phyloP scores from a whole-genome alignment of 352 stramenopile species.

The Aphanomyces astaci region DNA sequence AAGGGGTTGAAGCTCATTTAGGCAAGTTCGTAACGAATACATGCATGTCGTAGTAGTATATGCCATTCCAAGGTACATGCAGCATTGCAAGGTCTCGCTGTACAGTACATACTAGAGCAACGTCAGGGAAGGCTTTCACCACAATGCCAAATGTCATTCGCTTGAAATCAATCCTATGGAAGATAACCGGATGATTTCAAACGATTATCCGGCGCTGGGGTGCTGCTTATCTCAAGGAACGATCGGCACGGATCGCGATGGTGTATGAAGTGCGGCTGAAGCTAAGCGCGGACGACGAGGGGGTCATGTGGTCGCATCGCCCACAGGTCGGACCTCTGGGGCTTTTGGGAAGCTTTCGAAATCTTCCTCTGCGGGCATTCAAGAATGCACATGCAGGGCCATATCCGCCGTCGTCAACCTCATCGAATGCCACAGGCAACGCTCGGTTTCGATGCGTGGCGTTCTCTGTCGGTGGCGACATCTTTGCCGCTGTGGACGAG shows the following conservation, averaged over 20 bases:
- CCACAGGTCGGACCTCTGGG: conserved; percentile 61
- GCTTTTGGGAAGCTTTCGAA: conserved; percentile 57
- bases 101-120: too few relatives aligned
- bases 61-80: too few relatives aligned
- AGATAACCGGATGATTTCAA: neutral
- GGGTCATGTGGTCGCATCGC: conserved; percentile 64
- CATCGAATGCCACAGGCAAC: neutral
- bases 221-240: too few relatives aligned
- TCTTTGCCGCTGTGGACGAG: conserved; percentile 60
- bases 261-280: conserved; percentile 30
- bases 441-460: conserved; percentile 47
- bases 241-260: too few relatives aligned
- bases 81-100: too few relatives aligned
- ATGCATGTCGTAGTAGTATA: too few relatives aligned
- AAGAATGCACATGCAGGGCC: conserved; percentile 30
- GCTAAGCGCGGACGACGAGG: conserved; percentile 56
- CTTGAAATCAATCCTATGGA: neutral
- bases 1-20: conserved; percentile 17
- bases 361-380: conserved; percentile 46
- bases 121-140: too few relatives aligned
- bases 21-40: neutral
- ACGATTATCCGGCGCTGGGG: neutral
- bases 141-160: too few relatives aligned
- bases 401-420: conserved; percentile 25
- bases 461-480: conserved; percentile 59